Base-by-base conservation (phyloP, 2,329 filamentous ascomycete species). In the Neopestalotiopsis sp. region DNA sequence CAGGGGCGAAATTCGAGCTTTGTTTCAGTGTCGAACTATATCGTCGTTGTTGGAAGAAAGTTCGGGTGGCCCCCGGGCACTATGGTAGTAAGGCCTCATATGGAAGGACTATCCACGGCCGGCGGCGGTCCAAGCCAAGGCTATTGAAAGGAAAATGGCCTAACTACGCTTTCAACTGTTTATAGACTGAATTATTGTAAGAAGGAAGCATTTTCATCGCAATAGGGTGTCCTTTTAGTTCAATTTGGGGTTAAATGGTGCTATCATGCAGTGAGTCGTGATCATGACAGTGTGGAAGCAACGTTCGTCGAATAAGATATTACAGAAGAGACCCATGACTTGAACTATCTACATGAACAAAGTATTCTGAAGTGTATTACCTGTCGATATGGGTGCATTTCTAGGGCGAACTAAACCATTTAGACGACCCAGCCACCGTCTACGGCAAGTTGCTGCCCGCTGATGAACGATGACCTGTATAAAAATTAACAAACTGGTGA, bases 361-460 rank as follows among this genome's bases (percentile, higher is more conserved):
- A 28, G 24, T 28, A 28, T 28, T 28, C 24, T 28, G 24, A 28
- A 28, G 24, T 28, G 24, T 28, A 28, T 28, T 28, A 28, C 24
- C 24, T 28, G 24, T 28, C 24, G 24, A 28, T 28, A 3, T 28
- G 24, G 24, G 24, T 28, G 24, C 24, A 28, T 28, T 28, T 28
- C 24, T 28, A 28, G 24, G 24, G 24, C 34, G 34, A 38, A 10
- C 17, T 40, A 34, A 24, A 3, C 34, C 13, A 1, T 13, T 42
- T 17, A 60, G 6, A 67, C 65, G 5, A 67, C 65, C 65, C 65
- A 60, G 4, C 65, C 65, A 9, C 65, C 65, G 58, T 67, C 65
- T 17, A 49, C 65, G 10, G 65, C 32, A 20, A 67, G 65, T 7
- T 67, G 40, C 34, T 60, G 65, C 7, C 65, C 56, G n/a, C 32